A percentile compares a stretch with the other conserved stretches of the same genome.
These are phyloP conservation scores for Laburnicola sp. DNA, from an alignment of 2,329 filamentous ascomycete genomes.

Conservation along the genomic window DNA sequence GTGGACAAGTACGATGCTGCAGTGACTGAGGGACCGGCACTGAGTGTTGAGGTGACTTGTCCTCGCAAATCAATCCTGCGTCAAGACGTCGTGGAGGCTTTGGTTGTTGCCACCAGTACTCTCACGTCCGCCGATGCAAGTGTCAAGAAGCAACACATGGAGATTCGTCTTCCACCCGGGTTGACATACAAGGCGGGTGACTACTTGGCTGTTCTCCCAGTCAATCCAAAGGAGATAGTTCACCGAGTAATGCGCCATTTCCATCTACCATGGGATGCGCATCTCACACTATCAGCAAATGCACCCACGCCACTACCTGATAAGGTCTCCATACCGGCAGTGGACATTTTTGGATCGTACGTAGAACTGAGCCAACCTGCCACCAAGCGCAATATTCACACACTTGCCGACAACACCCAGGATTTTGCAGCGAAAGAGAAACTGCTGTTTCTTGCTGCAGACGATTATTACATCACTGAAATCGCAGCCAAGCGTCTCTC, in stretches of 20 bases:
- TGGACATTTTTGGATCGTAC: conserved; percentile 2
- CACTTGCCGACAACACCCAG: conserved; percentile 12
- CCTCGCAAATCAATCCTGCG: conserved; percentile 19
- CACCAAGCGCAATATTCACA: conserved; percentile 19
- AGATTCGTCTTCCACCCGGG: conserved; percentile 33
- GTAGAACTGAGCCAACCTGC: conserved; percentile 8
- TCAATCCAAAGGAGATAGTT: conserved; percentile 53
- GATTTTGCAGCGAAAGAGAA: conserved; percentile 9
- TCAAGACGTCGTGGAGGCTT: conserved; percentile 24
- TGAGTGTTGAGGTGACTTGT: neutral
- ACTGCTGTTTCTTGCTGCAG: conserved; percentile 32
- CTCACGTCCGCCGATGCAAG: conserved; percentile 16
- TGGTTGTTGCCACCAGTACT: conserved; percentile 14
- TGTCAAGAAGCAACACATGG: conserved; percentile 22
- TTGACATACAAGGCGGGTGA: conserved; percentile 69
- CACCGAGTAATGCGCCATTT: conserved; percentile 15
- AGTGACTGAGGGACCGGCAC: neutral
- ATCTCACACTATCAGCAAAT: conserved; percentile 15
- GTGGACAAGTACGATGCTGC: conserved; percentile 11
- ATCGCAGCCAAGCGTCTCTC: conserved; percentile 16
- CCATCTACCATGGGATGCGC: conserved; percentile 16
- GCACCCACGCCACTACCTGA: conserved; percentile 5
- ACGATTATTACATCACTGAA: conserved; percentile 17
- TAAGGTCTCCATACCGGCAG: conserved; percentile 11
- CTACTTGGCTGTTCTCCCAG: conserved; percentile 70